Evolutionary conservation across 306 rosid genomes (phyloP).

Genomic region (Cucurbita maxima): DNA sequence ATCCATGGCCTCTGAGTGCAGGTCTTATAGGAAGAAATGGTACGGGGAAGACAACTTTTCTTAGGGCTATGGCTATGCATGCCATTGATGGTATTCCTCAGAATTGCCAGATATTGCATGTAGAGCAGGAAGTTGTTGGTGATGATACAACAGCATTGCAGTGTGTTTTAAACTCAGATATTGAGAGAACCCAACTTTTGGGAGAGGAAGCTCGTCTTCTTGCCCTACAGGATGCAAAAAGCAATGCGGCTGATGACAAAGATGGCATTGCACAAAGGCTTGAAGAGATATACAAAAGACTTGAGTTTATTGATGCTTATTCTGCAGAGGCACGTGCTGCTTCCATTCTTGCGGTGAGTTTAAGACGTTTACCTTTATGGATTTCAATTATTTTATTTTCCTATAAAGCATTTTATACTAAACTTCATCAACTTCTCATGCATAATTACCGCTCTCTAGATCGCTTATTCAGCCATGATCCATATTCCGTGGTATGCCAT

Average conservation of each 20-base stretch:
- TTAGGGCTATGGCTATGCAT: conserved; percentile 96
- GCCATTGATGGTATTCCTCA: conserved; percentile 90
- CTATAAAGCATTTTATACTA: too few relatives aligned
- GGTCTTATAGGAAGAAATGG: conserved; percentile 97
- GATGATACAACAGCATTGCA: conserved; percentile 79
- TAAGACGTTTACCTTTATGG: not conserved
- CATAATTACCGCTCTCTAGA: too few relatives aligned
- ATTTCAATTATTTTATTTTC: too few relatives aligned
- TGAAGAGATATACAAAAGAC: conserved; percentile 87
- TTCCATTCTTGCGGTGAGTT: conserved; percentile 87
- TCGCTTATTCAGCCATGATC: too few relatives aligned
- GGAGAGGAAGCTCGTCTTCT: conserved; percentile 62
- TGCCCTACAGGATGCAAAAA: conserved; percentile 57
- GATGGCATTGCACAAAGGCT: conserved; percentile 57
- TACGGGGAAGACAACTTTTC: conserved; percentile 93
- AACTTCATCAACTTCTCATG: too few relatives aligned
- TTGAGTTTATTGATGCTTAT: conserved; percentile 78
- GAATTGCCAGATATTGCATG: conserved; percentile 90
- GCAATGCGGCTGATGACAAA: conserved; percentile 26
- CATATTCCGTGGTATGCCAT: not conserved
- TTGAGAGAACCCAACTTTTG: conserved; percentile 71
- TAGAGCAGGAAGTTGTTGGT: conserved; percentile 91
- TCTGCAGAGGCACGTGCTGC: conserved; percentile 96
- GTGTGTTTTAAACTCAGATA: conserved; percentile 85
- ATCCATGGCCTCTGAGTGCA: conserved; percentile 11